Evolutionary conservation across 768 basidiomycete genomes (phyloP).

Genomic region (Lactarius psammicola): DNA sequence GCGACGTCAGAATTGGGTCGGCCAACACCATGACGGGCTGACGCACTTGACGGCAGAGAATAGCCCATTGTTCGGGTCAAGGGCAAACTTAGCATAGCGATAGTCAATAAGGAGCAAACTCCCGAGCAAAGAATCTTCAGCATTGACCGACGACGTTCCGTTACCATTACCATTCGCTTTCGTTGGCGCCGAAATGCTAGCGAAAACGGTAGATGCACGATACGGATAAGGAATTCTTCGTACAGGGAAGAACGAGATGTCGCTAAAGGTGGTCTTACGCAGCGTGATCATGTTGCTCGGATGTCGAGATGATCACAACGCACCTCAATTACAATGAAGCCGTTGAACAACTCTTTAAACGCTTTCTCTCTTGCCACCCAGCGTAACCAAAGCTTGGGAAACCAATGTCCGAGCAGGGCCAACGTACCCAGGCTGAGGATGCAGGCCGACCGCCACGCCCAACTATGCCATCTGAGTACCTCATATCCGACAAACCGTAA

Average conservation of each 20-base stretch:
- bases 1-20: background rate
- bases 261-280: conserved; percentile 75
- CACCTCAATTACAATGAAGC: conserved; percentile 90
- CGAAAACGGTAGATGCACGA: conserved; percentile 77
- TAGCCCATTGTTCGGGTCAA: conserved; percentile 80
- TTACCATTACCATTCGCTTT: conserved; percentile 21
- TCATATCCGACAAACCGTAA: conserved; percentile 88
- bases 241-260: conserved; percentile 74
- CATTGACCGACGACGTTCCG: conserved; percentile 36
- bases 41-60: conserved; percentile 79
- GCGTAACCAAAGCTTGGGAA: conserved; percentile 86
- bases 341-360: conserved; percentile 66
- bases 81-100: conserved; percentile 85
- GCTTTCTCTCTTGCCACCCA: conserved; percentile 83
- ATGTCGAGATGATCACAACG: conserved; percentile 32
- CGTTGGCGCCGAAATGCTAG: conserved; percentile 32
- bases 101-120: conserved; percentile 78
- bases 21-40: background rate
- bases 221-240: conserved; percentile 71
- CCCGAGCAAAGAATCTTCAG: conserved; percentile 42
- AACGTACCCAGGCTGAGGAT: conserved; percentile 68
- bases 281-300: conserved; percentile 31
- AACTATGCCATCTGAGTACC: conserved; percentile 55
- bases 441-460: conserved; percentile 71
- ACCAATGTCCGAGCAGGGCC: conserved; percentile 87